Base-by-base conservation (phyloP, 2,329 filamentous ascomycete species). In the Fusarium citri region DNA sequence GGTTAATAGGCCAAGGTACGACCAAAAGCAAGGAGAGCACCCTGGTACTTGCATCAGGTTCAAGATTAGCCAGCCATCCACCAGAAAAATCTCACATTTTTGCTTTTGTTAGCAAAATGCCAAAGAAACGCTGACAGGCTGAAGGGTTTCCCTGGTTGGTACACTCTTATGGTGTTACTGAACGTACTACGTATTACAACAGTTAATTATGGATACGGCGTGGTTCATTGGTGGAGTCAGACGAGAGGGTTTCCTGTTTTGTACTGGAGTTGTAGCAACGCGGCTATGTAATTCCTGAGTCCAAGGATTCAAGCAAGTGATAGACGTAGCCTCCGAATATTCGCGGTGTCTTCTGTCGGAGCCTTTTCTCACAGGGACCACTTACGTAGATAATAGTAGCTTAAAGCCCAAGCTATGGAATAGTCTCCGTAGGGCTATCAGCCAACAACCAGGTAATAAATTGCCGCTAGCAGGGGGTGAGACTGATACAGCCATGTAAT, bases 161-260 rank as follows among this genome's bases (percentile, higher is more conserved):
- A 53, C 30, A 50, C 10, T 37, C 34, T 37, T 37, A 37, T 12
- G 34, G 18, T 37, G n/a, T 37, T 20, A 37, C 31, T 41, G 49
- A 41, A 41, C 31, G 49, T 51, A 41, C 31, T 26, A 22, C 49
- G 34, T 42, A 41, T 34, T 41, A 53, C 49, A 22, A 42, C n/a
- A n/a, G n/a, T 53, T 22, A 18, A 42, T 42, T 40, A 40, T 43
- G 51, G 48, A 41, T 31, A 47, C 26, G 18, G 34, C 31, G 50
- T 63, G 34, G 42, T 46, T 47, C 15, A 31, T 23, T 55, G 46
- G 62, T 55, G 43, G 50, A 41, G 40, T 55, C 41, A 28, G 42
- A 25, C 49, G 50, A 53, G 43, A 26, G 22, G 40, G 46, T 53
- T 67, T 48, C 63, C 46, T 67, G 18, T 67, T 55, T 67, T 30